These are phyloP conservation scores for Luzula sylvatica DNA, from an alignment of 176 grass and related monocot genomes.

Conservation along the genomic window DNA sequence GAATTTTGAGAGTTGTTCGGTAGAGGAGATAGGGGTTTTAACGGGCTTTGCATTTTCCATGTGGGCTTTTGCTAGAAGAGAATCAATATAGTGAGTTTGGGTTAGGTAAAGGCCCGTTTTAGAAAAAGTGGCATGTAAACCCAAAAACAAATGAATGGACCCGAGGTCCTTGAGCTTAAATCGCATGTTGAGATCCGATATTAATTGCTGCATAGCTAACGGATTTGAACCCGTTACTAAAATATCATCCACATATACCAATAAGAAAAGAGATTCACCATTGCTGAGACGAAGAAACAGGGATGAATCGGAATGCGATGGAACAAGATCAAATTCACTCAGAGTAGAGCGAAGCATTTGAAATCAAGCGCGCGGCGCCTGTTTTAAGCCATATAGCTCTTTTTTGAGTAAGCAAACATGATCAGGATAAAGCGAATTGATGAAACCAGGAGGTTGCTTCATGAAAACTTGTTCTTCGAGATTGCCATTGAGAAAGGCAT, in stretches of 20 bases:
- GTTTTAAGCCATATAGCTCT: too few species aligned
- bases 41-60: not conserved
- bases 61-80: not conserved
- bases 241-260: too few species aligned
- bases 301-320: not conserved
- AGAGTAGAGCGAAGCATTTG: not conserved
- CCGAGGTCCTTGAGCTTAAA: not conserved
- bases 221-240: not conserved
- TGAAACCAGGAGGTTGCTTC: too few species aligned
- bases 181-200: not conserved
- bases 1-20: not conserved
- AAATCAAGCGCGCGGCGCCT: not conserved
- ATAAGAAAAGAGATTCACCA: too few species aligned
- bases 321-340: not conserved
- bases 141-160: not conserved
- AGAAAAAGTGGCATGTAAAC: not conserved
- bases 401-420: not conserved
- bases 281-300: not conserved
- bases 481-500: too few species aligned
- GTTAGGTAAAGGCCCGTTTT: not conserved
- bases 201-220: not conserved
- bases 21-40: not conserved
- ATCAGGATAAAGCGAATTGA: not conserved
- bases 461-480: too few species aligned
- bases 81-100: not conserved